A percentile compares a stretch with the other conserved stretches of the same genome.
phyloP scores from a whole-genome alignment of 306 rosid genomes.

The Geum urbanum region DNA sequence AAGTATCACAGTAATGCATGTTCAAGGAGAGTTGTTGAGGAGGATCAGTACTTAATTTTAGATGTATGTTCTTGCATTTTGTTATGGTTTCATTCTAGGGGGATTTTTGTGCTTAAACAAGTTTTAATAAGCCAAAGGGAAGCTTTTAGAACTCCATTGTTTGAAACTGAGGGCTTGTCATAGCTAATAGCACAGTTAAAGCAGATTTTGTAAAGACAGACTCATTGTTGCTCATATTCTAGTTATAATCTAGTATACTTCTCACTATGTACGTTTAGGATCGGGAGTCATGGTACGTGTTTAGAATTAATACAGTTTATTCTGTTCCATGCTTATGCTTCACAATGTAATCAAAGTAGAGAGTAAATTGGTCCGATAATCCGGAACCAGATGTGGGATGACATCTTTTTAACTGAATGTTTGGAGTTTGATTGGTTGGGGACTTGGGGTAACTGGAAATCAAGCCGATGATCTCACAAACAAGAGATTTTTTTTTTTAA shows the following conservation, averaged over 20 bases:
- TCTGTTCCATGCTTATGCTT: neutral
- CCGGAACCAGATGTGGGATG: neutral
- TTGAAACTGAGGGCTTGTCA: neutral
- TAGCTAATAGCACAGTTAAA: neutral
- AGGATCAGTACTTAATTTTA: neutral
- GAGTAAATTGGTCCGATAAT: neutral
- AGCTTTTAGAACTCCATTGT: neutral
- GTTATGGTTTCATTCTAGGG: neutral
- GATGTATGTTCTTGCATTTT: neutral
- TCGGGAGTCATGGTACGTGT: neutral
- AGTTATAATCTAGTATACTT: neutral
- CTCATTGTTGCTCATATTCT: neutral
- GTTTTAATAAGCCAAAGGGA: neutral
- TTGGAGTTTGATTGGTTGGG: no score
- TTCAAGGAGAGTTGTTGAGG: neutral
- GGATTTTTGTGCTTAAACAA: neutral
- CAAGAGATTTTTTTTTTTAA: neutral
- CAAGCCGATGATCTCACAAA: neutral
- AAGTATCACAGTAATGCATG: neutral
- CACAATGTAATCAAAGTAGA: neutral
- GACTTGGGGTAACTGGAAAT: no score
- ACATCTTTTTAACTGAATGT: neutral
- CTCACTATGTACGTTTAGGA: neutral
- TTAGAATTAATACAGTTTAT: neutral
- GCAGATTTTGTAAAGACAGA: neutral